These are phyloP conservation scores for Lipomyces lipofer DNA, from an alignment of 805 yeast species.

Conservation along the genomic window DNA sequence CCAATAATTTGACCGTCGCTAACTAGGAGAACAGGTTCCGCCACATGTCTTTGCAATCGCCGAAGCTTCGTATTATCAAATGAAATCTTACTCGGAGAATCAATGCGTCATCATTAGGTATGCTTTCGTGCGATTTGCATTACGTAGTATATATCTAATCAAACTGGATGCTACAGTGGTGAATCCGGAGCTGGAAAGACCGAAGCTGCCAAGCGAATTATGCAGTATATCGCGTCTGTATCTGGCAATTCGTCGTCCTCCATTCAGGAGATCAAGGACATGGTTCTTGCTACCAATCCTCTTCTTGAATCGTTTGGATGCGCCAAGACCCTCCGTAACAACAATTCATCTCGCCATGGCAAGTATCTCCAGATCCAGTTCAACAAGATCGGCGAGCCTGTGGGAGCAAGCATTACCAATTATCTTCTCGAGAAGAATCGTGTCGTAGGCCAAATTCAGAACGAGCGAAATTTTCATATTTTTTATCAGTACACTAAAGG, in stretches of 20 bases:
- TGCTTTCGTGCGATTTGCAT: background rate
- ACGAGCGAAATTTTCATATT: slow-evolving; percentile 95
- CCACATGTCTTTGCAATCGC: slow-evolving; percentile 99
- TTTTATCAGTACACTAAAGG: slow-evolving; percentile 94
- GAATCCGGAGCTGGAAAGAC: slow-evolving; percentile 99
- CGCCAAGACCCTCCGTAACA: slow-evolving; percentile 86
- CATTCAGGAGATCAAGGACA: slow-evolving; percentile 87
- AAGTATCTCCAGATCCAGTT: slow-evolving; percentile 90
- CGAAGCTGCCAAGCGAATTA: slow-evolving; percentile 91
- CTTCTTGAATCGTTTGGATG: slow-evolving; percentile 88
- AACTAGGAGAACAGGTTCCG: slow-evolving; percentile 45
- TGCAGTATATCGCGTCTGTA: slow-evolving; percentile 84
- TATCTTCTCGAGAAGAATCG: slow-evolving; percentile 92
- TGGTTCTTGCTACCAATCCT: slow-evolving; percentile 97
- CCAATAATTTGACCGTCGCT: background rate
- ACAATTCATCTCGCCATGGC: slow-evolving; percentile 90
- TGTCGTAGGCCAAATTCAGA: slow-evolving; percentile 89
- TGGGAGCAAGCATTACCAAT: slow-evolving; percentile 94
- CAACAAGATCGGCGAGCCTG: slow-evolving; percentile 79
- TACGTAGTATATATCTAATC: slow-evolving; percentile 38
- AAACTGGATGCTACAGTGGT: slow-evolving; percentile 56
- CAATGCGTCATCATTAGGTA: slow-evolving; percentile 86
- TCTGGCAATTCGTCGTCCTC: slow-evolving; percentile 67
- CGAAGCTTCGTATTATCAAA: slow-evolving; percentile 91
- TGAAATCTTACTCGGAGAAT: slow-evolving; percentile 89